Conservation (phyloP, 2,329 filamentous ascomycete genomes). For the Sordariomycetes sp. region DNA sequence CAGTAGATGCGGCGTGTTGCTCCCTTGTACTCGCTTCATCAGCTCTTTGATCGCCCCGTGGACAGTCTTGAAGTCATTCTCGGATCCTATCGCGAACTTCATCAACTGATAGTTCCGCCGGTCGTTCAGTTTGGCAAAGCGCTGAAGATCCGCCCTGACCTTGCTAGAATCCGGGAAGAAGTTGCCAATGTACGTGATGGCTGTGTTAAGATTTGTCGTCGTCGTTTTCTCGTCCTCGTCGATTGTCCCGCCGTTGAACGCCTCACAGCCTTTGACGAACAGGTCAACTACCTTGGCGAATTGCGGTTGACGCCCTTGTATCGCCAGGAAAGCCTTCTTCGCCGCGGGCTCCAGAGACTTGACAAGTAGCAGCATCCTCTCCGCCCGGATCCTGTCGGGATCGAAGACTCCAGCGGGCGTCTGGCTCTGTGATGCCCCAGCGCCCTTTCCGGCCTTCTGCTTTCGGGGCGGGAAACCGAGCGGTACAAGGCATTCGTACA, state of each 20-base stretch:
- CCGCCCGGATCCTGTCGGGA: constrained; percentile 67
- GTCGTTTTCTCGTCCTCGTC: constrained; percentile 59
- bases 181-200: constrained; percentile 62
- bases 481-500: constrained; percentile 83
- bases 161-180: constrained; percentile 67
- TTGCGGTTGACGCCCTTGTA: constrained; percentile 67
- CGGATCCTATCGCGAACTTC: constrained; percentile 71
- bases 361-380: constrained; percentile 74
- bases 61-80: constrained; percentile 87
- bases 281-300: constrained; percentile 63
- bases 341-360: constrained; percentile 67
- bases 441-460: constrained; percentile 48
- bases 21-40: constrained; percentile 65
- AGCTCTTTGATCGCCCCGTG: constrained; percentile 85
- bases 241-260: constrained; percentile 79
- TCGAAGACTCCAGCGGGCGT: constrained; percentile 32
- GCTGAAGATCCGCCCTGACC: constrained; percentile 69
- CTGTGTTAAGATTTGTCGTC: constrained; percentile 59
- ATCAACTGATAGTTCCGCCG: constrained; percentile 83
- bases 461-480: constrained; percentile 69
- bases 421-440: constrained; percentile 46
- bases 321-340: constrained; percentile 78
- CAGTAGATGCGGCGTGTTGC: constrained; percentile 52
- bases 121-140: constrained; percentile 86
- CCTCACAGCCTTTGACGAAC: constrained; percentile 78